Percentiles rank a stretch among this genome's conserved stretches.
phyloP scores from a whole-genome alignment of 768 basidiomycete genomes.

The Harrya chromipes region DNA sequence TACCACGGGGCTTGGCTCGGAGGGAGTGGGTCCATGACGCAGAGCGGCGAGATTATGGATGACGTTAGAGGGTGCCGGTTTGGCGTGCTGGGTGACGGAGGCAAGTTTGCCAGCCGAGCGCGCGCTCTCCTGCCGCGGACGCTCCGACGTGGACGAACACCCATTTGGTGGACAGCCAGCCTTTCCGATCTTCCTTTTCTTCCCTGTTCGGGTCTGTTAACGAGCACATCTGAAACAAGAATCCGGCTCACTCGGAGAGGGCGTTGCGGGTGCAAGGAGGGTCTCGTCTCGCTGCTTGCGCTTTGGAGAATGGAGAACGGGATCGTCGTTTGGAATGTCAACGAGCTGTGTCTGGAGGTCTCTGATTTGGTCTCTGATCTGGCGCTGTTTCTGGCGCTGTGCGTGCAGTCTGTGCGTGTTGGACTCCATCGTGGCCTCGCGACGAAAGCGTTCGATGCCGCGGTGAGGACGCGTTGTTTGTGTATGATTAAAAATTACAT shows the following conservation, averaged over 20 bases:
- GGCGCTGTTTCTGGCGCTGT: constrained; percentile 42
- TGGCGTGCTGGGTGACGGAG: constrained; percentile 14
- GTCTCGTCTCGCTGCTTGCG: constrained; percentile 41
- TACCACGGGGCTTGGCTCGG: constrained; percentile 26
- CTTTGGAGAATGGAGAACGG: constrained; percentile 41
- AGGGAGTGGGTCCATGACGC: constrained; percentile 18
- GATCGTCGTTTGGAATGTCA: constrained; percentile 29
- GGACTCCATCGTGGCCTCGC: constrained; percentile 49
- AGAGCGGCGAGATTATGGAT: constrained; percentile 48
- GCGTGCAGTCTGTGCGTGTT: constrained; percentile 39
- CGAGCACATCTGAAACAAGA: not conserved
- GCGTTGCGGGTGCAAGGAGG: constrained; percentile 47
- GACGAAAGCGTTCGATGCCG: constrained; percentile 15
- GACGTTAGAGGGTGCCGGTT: constrained; percentile 50
- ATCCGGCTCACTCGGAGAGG: constrained; percentile 62
- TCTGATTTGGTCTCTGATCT: constrained; percentile 54
- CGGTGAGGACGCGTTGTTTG: constrained; percentile 22
- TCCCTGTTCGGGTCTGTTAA: constrained; percentile 17
- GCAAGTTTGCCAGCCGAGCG: constrained; percentile 5
- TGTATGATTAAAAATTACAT: constrained; percentile 15
- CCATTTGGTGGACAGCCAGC: constrained; percentile 8
- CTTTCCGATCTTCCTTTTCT: constrained; percentile 47
- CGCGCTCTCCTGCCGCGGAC: constrained; percentile 15
- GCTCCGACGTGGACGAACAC: constrained; percentile 7
- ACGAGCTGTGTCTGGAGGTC: constrained; percentile 52